phyloP scores from a whole-genome alignment of 371 early-diverging fungal genomes.

The Parasitella parasitica region DNA sequence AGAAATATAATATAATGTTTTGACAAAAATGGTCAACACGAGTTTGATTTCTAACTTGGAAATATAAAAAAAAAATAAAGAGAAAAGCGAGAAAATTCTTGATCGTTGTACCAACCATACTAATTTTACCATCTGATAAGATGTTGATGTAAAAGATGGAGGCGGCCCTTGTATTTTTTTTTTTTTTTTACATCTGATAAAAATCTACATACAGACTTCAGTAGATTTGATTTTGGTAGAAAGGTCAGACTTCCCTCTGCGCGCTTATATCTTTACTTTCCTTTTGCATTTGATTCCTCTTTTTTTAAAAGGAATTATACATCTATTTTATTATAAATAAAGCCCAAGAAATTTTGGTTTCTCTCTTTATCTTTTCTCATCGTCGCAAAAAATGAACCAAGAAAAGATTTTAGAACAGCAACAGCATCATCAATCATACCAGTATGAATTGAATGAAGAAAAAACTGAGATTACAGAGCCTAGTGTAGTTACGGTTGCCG shows the following conservation, averaged over 20 bases:
- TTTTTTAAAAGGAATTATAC: background rate
- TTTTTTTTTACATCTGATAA: constrained; percentile 7
- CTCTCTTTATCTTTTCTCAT: background rate
- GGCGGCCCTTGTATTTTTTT: background rate
- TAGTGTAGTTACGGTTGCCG: constrained; percentile 1
- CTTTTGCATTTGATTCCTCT: background rate
- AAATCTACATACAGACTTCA: background rate
- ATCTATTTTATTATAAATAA: too few relatives aligned
- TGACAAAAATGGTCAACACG: background rate
- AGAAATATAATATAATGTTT: background rate
- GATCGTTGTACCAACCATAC: background rate
- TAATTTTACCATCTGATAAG: constrained; percentile 10
- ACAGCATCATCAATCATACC: background rate
- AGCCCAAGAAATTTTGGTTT: background rate
- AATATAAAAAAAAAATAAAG: background rate
- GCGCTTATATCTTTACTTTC: constrained; percentile 1
- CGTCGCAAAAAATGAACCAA: background rate
- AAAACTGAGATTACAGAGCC: constrained; percentile 4
- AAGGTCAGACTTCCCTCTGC: background rate
- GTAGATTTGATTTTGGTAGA: too few relatives aligned
- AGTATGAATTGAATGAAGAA: constrained; percentile 1
- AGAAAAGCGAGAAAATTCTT: constrained; percentile 5
- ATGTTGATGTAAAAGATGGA: background rate
- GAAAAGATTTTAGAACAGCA: background rate
- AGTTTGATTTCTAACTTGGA: constrained; percentile 5